These are phyloP conservation scores for Sclerotinia sclerotiorum DNA, from an alignment of 2,329 filamentous ascomycete genomes.

Conservation along the genomic window DNA sequence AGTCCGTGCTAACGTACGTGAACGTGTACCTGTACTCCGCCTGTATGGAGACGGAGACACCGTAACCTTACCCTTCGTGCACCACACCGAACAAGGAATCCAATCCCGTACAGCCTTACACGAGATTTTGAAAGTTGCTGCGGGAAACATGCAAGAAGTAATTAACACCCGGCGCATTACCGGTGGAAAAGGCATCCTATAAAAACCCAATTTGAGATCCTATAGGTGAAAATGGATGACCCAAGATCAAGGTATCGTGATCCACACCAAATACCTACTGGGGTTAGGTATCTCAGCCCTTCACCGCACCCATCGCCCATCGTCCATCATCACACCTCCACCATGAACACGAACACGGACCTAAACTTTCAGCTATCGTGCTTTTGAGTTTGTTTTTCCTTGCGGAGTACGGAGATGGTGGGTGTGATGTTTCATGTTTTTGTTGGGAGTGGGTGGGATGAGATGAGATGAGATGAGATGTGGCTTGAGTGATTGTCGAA, in stretches of 20 bases:
- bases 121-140: background rate
- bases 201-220: background rate
- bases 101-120: background rate
- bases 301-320: background rate
- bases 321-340: background rate
- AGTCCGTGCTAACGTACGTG: background rate
- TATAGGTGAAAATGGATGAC: background rate
- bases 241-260: background rate
- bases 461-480: background rate
- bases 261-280: background rate
- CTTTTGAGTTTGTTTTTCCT: too few relatives aligned
- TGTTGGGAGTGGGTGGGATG: background rate
- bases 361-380: background rate
- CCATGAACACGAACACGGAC: background rate
- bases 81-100: background rate
- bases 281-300: constrained; percentile 2
- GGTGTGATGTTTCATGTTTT: too few relatives aligned
- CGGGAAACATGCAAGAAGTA: background rate
- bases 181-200: constrained; percentile 1
- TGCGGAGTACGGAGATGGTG: too few relatives aligned
- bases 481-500: background rate
- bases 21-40: too few relatives aligned
- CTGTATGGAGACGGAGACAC: too few relatives aligned
- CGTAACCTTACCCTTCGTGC: background rate
- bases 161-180: background rate